Percentiles rank a stretch among this genome's conserved stretches.
Conservation (phyloP, 768 basidiomycete genomes). For the Boletus rufocinnamomeus region DNA sequence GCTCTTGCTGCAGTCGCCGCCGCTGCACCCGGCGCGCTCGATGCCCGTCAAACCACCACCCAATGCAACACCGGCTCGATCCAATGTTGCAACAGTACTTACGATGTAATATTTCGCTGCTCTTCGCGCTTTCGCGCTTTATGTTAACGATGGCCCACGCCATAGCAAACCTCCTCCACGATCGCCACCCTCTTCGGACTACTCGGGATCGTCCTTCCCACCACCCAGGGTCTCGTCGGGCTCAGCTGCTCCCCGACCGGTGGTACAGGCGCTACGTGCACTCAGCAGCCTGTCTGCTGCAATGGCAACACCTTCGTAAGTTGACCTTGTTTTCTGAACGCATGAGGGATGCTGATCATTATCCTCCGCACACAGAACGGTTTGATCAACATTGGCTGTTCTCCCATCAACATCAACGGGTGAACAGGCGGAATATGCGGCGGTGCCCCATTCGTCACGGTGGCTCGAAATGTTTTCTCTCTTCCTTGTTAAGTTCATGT, state of each 20-base stretch:
- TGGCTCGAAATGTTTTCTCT: not conserved
- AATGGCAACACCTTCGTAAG: conserved; percentile 15
- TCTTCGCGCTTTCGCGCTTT: no score
- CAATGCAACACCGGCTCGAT: no score
- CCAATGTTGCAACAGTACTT: no score
- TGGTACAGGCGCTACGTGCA: conserved; percentile 8
- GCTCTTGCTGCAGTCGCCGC: no score
- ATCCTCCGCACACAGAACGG: conserved; percentile 4
- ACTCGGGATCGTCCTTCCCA: not conserved
- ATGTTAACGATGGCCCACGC: no score
- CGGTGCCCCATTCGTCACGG: not conserved
- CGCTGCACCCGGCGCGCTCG: no score
- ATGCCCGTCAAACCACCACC: no score
- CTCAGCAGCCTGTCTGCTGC: conserved; percentile 23
- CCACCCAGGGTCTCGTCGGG: conserved; percentile 2
- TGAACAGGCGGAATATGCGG: not conserved
- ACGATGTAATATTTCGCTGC: no score
- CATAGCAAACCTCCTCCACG: no score
- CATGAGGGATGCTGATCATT: not conserved
- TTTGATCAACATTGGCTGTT: conserved; percentile 16
- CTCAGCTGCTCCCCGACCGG: conserved; percentile 4
- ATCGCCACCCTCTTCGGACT: not conserved
- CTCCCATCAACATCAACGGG: conserved; percentile 2
- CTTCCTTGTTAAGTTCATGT: no score
- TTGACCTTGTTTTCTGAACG: not conserved